Evolutionary conservation across 768 basidiomycete species (phyloP), one percentile per base, ranked within the genome.

Genomic region (Podaxis rugospora): DNA sequence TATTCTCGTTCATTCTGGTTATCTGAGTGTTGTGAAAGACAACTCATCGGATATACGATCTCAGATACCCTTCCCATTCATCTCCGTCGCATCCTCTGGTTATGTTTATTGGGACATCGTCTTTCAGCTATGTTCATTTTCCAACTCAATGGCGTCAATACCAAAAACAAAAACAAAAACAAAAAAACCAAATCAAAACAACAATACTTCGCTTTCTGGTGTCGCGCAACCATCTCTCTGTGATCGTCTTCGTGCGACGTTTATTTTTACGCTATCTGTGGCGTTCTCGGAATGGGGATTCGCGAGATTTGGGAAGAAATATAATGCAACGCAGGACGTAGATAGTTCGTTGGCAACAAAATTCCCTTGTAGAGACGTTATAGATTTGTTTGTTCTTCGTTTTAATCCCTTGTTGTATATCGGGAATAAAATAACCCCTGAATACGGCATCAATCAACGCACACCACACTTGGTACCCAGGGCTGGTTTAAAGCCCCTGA

Each of bases 41-140:
- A 47, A 52, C 35, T 32, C 28, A 46, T 13, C 27, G 28, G 51
- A 46, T 46, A 60, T 13, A 44, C 37, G 37, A 25, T 54, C 32
- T 55, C 25, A 46, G 59, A 61, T 61, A 61, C 53, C 59, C 28
- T 59, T 59, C 25, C 37, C 39, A 27, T 54, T 46, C 18, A 39
- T 44, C 59, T 60, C 59, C 53, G 27, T 46, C 35, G n/a, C 42
- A 55, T 49, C 53, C 42, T 55, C 46, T 44, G 57, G 52, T 25
- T 61, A 54, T 61, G 59, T 51, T 60, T 61, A 61, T 61, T 55
- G 52, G 59, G 53, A 54, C 53, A 61, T 44, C 56, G 50, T 51
- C 6, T 13, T 44, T 59, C 50, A 23, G 16, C 23, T 57, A 50
- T 47, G 27, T 39, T 46, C 37, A 51, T 11, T 18, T 14, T 59